Conservation (phyloP, 257 asterid species). For the Craterostigma plantagineum region DNA sequence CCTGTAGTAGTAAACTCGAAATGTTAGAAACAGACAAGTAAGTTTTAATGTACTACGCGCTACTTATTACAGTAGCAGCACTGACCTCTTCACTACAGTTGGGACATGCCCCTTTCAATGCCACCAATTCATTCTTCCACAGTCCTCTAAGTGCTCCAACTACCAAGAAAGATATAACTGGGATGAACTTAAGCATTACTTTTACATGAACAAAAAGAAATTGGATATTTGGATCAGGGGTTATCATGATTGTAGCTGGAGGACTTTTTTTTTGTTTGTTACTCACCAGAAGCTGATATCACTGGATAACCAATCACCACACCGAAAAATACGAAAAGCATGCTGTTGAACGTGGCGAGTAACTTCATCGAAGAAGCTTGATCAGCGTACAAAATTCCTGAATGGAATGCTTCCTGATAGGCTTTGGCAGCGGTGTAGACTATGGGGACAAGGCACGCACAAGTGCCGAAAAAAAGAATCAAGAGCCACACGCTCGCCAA, state of each 20-base stretch:
- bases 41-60: too few relatives aligned
- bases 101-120: slow-evolving; percentile 84
- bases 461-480: slow-evolving; percentile 74
- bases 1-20: too few relatives aligned
- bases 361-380: slow-evolving; percentile 39
- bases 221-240: neutral
- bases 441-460: slow-evolving; percentile 59
- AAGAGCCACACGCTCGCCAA: slow-evolving; percentile 83
- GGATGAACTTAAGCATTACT: too few relatives aligned
- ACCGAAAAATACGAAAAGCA: slow-evolving; percentile 64
- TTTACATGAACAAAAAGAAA: slow-evolving; percentile 10
- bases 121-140: slow-evolving; percentile 82
- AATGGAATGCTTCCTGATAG: slow-evolving; percentile 43
- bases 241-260: neutral
- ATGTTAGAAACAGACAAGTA: too few relatives aligned
- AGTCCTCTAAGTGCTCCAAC: slow-evolving; percentile 85
- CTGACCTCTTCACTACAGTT: slow-evolving; percentile 98
- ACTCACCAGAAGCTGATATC: slow-evolving; percentile 95
- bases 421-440: slow-evolving; percentile 48
- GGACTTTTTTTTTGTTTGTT: too few relatives aligned
- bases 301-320: slow-evolving; percentile 69
- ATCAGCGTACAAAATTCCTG: slow-evolving; percentile 26
- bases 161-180: slow-evolving; percentile 14
- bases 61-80: too few relatives aligned
- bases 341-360: slow-evolving; percentile 45